A percentile compares a stretch with the other conserved stretches of the same genome.
Evolutionary conservation across 192 early-diverging fungal species (phyloP).

Genomic region (Blastocladiella britannica): DNA sequence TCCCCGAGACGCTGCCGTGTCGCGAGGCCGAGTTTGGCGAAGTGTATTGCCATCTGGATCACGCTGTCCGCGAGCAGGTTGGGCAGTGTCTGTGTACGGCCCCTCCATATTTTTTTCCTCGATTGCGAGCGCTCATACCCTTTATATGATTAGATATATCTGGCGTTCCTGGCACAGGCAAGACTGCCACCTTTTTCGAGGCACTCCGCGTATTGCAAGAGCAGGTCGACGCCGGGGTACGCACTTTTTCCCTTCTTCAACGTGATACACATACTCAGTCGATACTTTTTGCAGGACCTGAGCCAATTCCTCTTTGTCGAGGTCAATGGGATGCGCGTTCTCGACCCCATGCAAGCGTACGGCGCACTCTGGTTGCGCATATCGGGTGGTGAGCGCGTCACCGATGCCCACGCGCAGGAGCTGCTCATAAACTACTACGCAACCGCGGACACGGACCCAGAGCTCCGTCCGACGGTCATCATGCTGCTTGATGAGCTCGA

Average conservation of each 20-base stretch:
- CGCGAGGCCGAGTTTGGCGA: slow-evolving; percentile 76
- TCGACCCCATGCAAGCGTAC: slow-evolving; percentile 76
- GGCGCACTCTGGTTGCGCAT: slow-evolving; percentile 59
- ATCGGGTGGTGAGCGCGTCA: slow-evolving; percentile 18
- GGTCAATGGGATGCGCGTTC: slow-evolving; percentile 95
- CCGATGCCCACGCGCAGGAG: slow-evolving; percentile 5
- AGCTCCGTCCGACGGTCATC: slow-evolving; percentile 23
- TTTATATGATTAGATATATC: slow-evolving; percentile 46
- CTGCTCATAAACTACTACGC: not conserved
- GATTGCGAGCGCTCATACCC: not conserved
- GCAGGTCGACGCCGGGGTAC: slow-evolving; percentile 31
- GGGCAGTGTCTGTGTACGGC: slow-evolving; percentile 69
- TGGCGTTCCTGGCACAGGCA: slow-evolving; percentile 90
- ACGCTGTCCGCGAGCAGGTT: slow-evolving; percentile 56
- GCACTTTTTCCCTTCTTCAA: not conserved
- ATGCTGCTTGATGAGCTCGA: slow-evolving; percentile 96
- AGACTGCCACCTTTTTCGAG: slow-evolving; percentile 81
- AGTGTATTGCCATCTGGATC: slow-evolving; percentile 50
- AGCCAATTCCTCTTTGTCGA: slow-evolving; percentile 73
- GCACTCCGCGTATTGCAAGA: slow-evolving; percentile 51
- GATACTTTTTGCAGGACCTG: slow-evolving; percentile 18
- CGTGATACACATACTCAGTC: not conserved
- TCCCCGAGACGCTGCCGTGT: slow-evolving; percentile 80
- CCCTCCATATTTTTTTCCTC: slow-evolving; percentile 1
- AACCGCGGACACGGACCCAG: too few species aligned